Conservation (phyloP, 805 yeast genomes). For the Cyberlindnera maclurae region DNA sequence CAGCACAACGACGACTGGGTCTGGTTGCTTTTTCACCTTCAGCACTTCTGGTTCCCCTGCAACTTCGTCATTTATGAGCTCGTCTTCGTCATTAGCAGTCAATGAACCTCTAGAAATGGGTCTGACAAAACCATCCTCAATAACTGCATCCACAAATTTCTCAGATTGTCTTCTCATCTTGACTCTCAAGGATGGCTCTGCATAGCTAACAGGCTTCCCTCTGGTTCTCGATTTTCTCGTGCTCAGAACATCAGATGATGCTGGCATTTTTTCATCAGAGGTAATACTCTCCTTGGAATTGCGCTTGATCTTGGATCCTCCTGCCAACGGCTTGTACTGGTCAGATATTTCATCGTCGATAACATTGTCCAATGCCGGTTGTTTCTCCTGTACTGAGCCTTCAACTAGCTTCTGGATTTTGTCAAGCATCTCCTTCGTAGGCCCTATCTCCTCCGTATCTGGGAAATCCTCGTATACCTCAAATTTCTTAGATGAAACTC, state of each 20-base stretch:
- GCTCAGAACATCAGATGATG: slow-evolving; percentile 11
- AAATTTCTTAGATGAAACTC: slow-evolving; percentile 7
- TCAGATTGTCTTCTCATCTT: slow-evolving; percentile 65
- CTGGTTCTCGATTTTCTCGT: slow-evolving; percentile 41
- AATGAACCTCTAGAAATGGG: slow-evolving; percentile 2
- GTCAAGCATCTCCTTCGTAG: slow-evolving; percentile 2
- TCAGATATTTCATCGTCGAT: slow-evolving; percentile 15
- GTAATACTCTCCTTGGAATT: slow-evolving; percentile 24
- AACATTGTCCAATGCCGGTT: neutral
- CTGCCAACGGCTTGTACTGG: slow-evolving; percentile 17
- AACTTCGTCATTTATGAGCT: neutral
- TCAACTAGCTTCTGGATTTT: slow-evolving; percentile 16
- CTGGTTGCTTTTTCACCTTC: too few relatives aligned
- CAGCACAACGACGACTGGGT: too few relatives aligned
- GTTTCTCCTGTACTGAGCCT: slow-evolving; percentile 11
- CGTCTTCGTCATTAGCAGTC: neutral
- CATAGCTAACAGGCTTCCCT: slow-evolving; percentile 55
- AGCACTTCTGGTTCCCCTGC: too few relatives aligned
- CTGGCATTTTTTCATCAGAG: slow-evolving; percentile 35
- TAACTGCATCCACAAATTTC: slow-evolving; percentile 54
- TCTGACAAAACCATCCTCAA: slow-evolving; percentile 11
- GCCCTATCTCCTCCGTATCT: slow-evolving; percentile 1
- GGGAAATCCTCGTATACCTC: slow-evolving; percentile 20
- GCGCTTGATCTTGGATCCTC: slow-evolving; percentile 20
- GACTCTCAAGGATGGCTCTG: slow-evolving; percentile 56